Conservation (phyloP, 345 rosid genomes). For the Bruguiera gymnorhiza region DNA sequence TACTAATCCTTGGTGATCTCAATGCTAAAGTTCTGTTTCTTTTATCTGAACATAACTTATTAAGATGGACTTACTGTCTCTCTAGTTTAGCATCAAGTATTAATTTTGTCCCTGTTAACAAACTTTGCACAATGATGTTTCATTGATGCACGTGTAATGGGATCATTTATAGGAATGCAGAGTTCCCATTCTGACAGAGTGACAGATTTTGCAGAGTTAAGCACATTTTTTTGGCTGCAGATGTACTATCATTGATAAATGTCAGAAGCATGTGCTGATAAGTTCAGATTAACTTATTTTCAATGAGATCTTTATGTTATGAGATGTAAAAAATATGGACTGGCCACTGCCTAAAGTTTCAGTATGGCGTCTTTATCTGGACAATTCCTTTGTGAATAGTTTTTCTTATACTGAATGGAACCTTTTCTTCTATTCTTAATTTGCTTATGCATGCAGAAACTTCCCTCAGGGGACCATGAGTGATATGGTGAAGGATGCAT, state of each 20-base stretch:
- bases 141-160: no score
- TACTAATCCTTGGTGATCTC: no score
- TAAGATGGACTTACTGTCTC: no score
- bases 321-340: background rate
- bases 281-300: background rate
- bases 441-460: conserved; percentile 53
- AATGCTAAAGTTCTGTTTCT: no score
- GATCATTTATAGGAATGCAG: no score
- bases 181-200: background rate
- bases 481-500: conserved; percentile 91
- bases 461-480: conserved; percentile 94
- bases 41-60: no score
- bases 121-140: no score
- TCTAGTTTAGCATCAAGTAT: no score
- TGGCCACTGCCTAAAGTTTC: conserved; percentile 1
- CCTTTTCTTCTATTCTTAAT: conserved; percentile 1
- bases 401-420: background rate
- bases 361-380: background rate
- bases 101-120: no score
- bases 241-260: background rate
- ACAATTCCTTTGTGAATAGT: background rate
- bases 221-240: background rate
- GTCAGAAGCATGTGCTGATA: background rate
- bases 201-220: background rate
- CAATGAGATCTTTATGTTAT: background rate